Percentiles rank a stretch among this genome's conserved stretches.
phyloP scores from a whole-genome alignment of 306 rosid genomes.

The Rosa lucieae region DNA sequence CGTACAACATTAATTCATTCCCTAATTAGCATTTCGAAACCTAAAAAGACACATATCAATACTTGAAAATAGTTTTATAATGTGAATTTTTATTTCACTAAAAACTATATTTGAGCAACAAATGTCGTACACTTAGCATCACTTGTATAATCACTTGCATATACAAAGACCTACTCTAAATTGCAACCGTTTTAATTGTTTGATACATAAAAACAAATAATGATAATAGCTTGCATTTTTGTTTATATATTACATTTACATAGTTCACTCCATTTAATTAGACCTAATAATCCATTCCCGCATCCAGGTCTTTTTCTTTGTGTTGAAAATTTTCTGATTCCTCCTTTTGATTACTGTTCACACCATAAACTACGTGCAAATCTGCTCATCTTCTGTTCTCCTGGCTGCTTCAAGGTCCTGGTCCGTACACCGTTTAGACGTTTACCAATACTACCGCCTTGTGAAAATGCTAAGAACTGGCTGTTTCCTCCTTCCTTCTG shows the following conservation, averaged over 20 bases:
- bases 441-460: background rate
- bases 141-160: too few species aligned
- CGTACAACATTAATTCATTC: too few species aligned
- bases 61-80: too few species aligned
- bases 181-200: too few species aligned
- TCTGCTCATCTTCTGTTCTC: background rate
- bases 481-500: background rate
- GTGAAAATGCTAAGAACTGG: background rate
- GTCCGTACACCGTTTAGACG: background rate
- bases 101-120: too few species aligned
- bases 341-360: background rate
- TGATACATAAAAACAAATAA: too few species aligned
- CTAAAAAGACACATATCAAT: too few species aligned
- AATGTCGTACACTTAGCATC: too few species aligned
- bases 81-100: too few species aligned
- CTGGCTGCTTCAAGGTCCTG: conserved; percentile 5
- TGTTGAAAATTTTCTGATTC: background rate
- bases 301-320: background rate
- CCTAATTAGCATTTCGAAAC: too few species aligned
- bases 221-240: background rate
- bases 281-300: background rate
- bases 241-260: background rate
- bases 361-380: background rate
- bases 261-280: background rate
- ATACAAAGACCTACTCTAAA: too few species aligned